A percentile compares a stretch with the other conserved stretches of the same genome.
phyloP scores from a whole-genome alignment of 306 rosid genomes.

The Crotalaria pallida region DNA sequence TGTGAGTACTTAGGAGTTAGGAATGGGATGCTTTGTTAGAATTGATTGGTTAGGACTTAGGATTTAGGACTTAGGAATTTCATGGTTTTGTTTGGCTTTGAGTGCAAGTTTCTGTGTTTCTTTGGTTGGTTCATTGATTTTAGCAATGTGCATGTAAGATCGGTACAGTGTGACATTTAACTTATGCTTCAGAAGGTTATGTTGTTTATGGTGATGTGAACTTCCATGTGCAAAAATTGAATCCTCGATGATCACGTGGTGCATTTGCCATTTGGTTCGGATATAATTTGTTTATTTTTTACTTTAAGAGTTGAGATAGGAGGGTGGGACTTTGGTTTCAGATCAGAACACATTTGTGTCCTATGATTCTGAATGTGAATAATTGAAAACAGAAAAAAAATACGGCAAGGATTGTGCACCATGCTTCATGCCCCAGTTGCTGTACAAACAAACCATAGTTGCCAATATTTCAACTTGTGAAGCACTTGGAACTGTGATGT shows the following conservation, averaged over 20 bases:
- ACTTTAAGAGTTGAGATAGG: slow-evolving; percentile 12
- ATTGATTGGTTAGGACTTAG: background rate
- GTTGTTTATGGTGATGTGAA: slow-evolving; percentile 17
- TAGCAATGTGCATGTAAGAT: background rate
- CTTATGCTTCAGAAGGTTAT: background rate
- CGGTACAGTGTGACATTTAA: slow-evolving; percentile 8
- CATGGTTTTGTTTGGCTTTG: background rate
- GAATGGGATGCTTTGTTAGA: background rate
- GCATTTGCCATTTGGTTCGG: background rate
- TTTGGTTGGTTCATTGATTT: background rate
- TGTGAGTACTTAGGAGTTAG: background rate
- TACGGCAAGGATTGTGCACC: background rate
- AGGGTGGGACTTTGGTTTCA: background rate
- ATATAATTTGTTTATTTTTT: background rate
- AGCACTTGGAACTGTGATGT: background rate
- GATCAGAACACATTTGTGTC: background rate
- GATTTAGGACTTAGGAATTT: background rate
- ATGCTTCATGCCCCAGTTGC: background rate
- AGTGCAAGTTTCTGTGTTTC: background rate
- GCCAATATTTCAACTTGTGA: background rate
- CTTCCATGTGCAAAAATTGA: background rate
- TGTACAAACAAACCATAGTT: background rate
- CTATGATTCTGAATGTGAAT: background rate
- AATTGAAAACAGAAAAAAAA: background rate
- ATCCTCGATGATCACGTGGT: background rate